Percentiles rank a stretch among this genome's conserved stretches.
Evolutionary conservation across 23 red algal genomes (phyloP).

Genomic region (Gracilaria vermiculophylla): DNA sequence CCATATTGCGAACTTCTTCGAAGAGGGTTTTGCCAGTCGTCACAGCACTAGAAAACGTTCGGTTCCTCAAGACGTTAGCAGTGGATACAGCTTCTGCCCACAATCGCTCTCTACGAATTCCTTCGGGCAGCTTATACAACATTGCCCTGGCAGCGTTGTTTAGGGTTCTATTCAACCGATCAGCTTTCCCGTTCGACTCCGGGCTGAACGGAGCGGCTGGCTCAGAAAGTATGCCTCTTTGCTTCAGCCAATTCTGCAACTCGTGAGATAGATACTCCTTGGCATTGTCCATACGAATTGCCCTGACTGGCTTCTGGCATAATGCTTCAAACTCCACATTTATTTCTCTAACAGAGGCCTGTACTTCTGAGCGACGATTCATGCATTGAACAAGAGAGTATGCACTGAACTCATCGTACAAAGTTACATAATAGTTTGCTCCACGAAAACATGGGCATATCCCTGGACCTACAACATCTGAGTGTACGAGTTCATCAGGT

Average conservation of each 20-base stretch:
- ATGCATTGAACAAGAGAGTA: constrained; percentile 28
- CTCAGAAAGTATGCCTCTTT: background rate
- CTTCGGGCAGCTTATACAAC: background rate
- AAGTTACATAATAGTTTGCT: background rate
- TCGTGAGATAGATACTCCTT: constrained; percentile 4
- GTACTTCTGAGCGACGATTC: constrained; percentile 1
- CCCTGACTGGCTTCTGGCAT: background rate
- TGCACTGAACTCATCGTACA: background rate
- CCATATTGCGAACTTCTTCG: background rate
- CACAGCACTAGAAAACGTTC: background rate
- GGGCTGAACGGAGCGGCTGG: background rate
- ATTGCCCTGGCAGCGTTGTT: background rate
- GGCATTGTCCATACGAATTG: background rate
- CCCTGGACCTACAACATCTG: background rate
- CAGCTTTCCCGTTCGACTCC: constrained; percentile 20
- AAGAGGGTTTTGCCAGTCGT: background rate
- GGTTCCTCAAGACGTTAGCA: background rate
- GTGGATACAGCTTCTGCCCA: background rate
- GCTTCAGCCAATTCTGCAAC: constrained; percentile 18
- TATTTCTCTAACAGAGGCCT: constrained; percentile 1
- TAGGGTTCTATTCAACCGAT: background rate
- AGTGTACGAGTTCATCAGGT: background rate
- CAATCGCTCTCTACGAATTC: background rate
- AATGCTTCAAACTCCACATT: background rate
- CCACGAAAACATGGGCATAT: background rate